Conservation (phyloP, 2,329 filamentous ascomycete species). For the Aureobasidium sp. region DNA sequence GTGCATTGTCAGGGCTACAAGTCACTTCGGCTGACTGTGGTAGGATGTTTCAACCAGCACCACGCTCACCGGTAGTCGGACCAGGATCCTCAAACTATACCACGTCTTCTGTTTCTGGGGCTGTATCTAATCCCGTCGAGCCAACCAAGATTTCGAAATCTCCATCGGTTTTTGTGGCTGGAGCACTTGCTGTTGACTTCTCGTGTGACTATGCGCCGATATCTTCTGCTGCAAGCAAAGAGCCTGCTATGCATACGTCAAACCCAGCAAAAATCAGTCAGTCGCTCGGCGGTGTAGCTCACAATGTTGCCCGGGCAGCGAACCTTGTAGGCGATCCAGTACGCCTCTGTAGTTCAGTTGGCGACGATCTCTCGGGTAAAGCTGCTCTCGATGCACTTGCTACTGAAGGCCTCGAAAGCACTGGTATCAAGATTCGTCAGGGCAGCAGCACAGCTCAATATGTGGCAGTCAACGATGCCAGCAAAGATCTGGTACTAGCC, state of each 20-base stretch:
- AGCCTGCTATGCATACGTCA: conserved; percentile 64
- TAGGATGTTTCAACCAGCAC: conserved; percentile 15
- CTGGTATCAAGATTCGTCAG: conserved; percentile 51
- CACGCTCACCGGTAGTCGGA: neutral
- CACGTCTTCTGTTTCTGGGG: conserved; percentile 22
- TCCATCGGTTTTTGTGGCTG: conserved; percentile 74
- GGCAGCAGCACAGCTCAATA: conserved; percentile 77
- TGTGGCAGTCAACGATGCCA: conserved; percentile 75
- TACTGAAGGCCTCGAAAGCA: conserved; percentile 56
- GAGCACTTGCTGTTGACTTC: conserved; percentile 82
- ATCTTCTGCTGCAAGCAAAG: conserved; percentile 32
- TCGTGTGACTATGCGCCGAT: conserved; percentile 68
- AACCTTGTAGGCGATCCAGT: conserved; percentile 62
- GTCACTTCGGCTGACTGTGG: conserved; percentile 10
- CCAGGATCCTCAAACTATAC: conserved; percentile 18
- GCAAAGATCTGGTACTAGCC: conserved; percentile 78
- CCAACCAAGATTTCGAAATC: neutral
- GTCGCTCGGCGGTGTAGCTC: conserved; percentile 82
- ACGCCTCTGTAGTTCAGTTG: conserved; percentile 71
- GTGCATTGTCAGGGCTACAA: neutral
- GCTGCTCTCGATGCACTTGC: conserved; percentile 62
- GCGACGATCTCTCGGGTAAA: conserved; percentile 69
- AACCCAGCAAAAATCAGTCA: conserved; percentile 78
- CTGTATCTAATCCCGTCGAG: conserved; percentile 15
- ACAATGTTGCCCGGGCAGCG: conserved; percentile 82